Percentiles rank a stretch among this genome's conserved stretches.
phyloP scores from a whole-genome alignment of 2,329 filamentous ascomycete genomes.

The Aspergillus sojae region DNA sequence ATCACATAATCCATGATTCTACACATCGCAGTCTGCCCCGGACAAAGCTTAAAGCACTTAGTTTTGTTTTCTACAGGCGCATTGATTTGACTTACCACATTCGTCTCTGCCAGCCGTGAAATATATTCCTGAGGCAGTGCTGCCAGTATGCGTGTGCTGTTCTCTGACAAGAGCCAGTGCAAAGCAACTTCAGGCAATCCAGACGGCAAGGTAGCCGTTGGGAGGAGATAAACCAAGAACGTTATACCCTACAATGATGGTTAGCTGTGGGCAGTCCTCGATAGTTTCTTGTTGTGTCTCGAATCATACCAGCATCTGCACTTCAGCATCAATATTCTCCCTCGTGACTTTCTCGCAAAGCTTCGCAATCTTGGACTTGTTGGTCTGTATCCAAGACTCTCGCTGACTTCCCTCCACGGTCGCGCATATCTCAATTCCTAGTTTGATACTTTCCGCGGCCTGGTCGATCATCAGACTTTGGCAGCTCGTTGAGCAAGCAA shows the following conservation, averaged over 20 bases:
- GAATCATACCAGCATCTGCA: conserved; percentile 39
- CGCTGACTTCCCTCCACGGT: conserved; percentile 37
- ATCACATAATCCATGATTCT: conserved; percentile 27
- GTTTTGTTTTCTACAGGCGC: neutral
- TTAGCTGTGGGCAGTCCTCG: neutral
- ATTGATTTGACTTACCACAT: conserved; percentile 37
- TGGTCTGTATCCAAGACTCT: conserved; percentile 36
- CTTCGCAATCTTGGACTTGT: conserved; percentile 39
- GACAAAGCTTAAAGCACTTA: conserved; percentile 23
- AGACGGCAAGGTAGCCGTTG: conserved; percentile 25
- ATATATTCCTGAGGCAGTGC: conserved; percentile 26
- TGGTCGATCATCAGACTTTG: conserved; percentile 29
- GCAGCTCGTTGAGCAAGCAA: conserved; percentile 43
- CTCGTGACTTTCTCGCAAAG: conserved; percentile 41
- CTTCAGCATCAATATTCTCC: conserved; percentile 29
- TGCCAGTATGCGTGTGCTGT: conserved; percentile 23
- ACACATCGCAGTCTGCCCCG: conserved; percentile 24
- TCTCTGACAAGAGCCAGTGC: conserved; percentile 29
- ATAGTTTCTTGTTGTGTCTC: neutral
- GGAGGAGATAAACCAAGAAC: conserved; percentile 34
- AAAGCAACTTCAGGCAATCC: conserved; percentile 30
- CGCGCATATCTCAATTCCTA: conserved; percentile 40
- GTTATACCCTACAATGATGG: conserved; percentile 30
- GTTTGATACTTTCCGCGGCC: conserved; percentile 37
- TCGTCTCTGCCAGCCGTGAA: conserved; percentile 37